phyloP scores from a whole-genome alignment of 164 flowering plant species.

The Annona squamosa region DNA sequence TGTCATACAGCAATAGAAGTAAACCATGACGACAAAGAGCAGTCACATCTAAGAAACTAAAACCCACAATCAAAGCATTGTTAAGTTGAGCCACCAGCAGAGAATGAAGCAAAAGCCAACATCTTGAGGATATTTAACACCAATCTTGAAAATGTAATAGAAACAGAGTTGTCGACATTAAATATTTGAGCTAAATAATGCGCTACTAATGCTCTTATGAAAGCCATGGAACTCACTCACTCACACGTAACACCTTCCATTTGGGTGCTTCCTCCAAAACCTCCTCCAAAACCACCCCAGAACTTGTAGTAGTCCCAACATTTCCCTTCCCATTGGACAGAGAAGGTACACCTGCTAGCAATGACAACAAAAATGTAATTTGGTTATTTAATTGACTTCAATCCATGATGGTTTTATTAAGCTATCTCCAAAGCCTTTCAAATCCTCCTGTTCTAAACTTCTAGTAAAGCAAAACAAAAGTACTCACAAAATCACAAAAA shows the following conservation, averaged over 20 bases:
- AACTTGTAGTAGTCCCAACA: constrained; percentile 17
- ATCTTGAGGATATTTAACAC: not conserved
- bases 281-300: constrained; percentile 50
- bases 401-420: not conserved
- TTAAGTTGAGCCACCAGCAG: not conserved
- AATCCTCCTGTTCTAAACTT: not conserved
- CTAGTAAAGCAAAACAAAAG: not conserved
- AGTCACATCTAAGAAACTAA: too few species aligned
- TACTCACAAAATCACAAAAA: not conserved
- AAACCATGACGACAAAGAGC: too few species aligned
- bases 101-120: not conserved
- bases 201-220: not conserved
- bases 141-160: not conserved
- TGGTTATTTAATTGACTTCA: not conserved
- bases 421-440: not conserved
- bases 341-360: constrained; percentile 26
- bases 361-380: not conserved
- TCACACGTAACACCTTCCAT: constrained; percentile 98
- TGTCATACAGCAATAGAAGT: too few species aligned
- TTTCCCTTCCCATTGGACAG: constrained; percentile 7
- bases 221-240: constrained; percentile 62
- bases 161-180: not conserved
- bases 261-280: constrained; percentile 92
- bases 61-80: not conserved
- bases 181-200: not conserved